These are phyloP conservation scores for Geosmithia flava DNA, from an alignment of 2,329 filamentous ascomycete genomes.

Conservation along the genomic window DNA sequence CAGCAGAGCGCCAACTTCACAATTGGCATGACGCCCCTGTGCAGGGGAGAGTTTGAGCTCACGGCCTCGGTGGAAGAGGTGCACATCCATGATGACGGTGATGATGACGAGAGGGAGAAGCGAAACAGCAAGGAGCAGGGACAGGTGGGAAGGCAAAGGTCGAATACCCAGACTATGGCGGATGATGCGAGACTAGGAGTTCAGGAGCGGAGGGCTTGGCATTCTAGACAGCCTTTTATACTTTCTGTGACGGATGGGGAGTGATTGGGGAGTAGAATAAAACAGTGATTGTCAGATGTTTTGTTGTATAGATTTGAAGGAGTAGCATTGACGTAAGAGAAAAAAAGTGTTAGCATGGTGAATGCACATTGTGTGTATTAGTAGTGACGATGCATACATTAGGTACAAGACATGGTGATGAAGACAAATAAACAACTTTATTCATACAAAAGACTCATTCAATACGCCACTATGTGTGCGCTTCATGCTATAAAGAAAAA, in stretches of 20 bases:
- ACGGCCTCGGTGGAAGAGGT: conserved; percentile 74
- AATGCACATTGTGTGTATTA: too few species aligned
- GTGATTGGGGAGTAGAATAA: neutral
- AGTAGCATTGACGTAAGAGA: too few species aligned
- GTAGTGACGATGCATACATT: neutral
- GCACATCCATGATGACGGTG: conserved; percentile 31
- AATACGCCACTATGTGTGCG: neutral
- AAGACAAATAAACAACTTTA: neutral
- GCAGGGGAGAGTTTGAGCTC: conserved; percentile 72
- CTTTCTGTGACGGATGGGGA: conserved; percentile 36
- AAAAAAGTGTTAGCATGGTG: too few species aligned
- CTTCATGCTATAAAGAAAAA: neutral
- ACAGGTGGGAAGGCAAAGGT: conserved; percentile 22
- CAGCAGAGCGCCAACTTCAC: conserved; percentile 46
- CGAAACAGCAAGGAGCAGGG: neutral
- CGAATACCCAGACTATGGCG: conserved; percentile 44
- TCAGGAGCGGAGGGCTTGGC: conserved; percentile 52
- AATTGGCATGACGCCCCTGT: conserved; percentile 63
- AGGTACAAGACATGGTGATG: neutral
- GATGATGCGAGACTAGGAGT: conserved; percentile 42
- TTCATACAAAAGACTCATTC: neutral
- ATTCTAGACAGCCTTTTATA: conserved; percentile 43
- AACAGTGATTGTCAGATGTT: too few species aligned
- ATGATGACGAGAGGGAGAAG: conserved; percentile 9
- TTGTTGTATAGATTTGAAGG: too few species aligned